phyloP scores from a whole-genome alignment of 768 basidiomycete genomes.

The Amanita molliuscula region DNA sequence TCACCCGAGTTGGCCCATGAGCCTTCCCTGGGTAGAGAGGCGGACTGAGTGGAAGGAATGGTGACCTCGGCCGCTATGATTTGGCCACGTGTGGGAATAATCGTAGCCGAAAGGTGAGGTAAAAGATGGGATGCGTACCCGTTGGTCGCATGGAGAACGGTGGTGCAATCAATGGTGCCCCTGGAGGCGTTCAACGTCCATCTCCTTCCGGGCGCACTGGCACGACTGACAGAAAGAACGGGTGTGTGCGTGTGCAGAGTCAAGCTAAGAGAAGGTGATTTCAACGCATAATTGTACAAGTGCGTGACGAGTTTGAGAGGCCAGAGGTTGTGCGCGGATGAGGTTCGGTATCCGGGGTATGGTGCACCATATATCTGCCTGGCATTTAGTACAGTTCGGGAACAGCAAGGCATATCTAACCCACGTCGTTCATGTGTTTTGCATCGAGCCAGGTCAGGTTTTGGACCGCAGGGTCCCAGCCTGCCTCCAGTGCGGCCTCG shows the following conservation, averaged over 20 bases:
- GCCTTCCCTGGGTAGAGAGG: slow-evolving; percentile 27
- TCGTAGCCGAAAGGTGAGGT: slow-evolving; percentile 46
- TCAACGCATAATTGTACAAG: slow-evolving; percentile 31
- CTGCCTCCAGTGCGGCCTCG: slow-evolving; percentile 41
- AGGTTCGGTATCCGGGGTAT: slow-evolving; percentile 40
- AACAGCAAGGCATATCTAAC: slow-evolving; percentile 6
- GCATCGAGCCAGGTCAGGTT: slow-evolving; percentile 29
- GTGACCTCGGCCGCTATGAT: slow-evolving; percentile 32
- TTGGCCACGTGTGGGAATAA: slow-evolving; percentile 70
- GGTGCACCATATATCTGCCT: slow-evolving; percentile 31
- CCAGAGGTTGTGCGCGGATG: slow-evolving; percentile 57
- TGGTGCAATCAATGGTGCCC: slow-evolving; percentile 48
- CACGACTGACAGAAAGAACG: slow-evolving; percentile 35
- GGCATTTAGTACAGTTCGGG: slow-evolving; percentile 1
- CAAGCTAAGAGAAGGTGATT: slow-evolving; percentile 28
- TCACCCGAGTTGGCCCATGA: slow-evolving; percentile 45
- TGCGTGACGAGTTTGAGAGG: slow-evolving; percentile 73
- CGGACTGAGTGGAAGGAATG: slow-evolving; percentile 16
- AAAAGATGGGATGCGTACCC: slow-evolving; percentile 72
- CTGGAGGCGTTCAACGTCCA: slow-evolving; percentile 58
- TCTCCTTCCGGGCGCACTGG: slow-evolving; percentile 10
- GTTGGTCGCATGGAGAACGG: slow-evolving; percentile 82
- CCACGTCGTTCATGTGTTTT: slow-evolving; percentile 38
- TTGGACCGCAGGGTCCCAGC: slow-evolving; percentile 30
- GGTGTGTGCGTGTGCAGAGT: slow-evolving; percentile 66